Percentiles rank a stretch among this genome's conserved stretches.
These are phyloP conservation scores for Vanderwaltozyma verrucispora DNA, from an alignment of 805 yeast species.

Conservation along the genomic window DNA sequence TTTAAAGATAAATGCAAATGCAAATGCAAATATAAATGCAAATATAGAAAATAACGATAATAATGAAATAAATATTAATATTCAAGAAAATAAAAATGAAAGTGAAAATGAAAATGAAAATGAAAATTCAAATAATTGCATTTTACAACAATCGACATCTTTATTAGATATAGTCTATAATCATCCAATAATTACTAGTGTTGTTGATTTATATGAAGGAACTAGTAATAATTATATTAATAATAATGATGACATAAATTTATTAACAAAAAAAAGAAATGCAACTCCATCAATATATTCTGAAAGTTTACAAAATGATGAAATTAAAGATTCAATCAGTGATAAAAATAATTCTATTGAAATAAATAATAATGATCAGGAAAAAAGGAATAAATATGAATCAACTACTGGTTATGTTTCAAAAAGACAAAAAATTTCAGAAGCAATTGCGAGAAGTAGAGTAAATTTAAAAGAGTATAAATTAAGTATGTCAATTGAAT, in stretches of 20 bases:
- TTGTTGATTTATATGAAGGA: constrained; percentile 39
- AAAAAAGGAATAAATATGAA: constrained; percentile 3
- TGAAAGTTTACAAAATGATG: no score
- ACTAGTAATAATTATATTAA: no score
- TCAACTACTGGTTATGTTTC: constrained; percentile 17
- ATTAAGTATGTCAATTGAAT: constrained; percentile 48
- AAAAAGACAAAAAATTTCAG: constrained; percentile 29
- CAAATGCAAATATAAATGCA: no score
- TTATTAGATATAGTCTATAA: constrained; percentile 12
- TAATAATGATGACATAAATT: no score
- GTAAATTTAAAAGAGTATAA: constrained; percentile 29
- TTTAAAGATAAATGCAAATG: no score
- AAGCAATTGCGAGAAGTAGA: constrained; percentile 29
- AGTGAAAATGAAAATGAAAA: neutral
- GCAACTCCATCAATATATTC: constrained; percentile 13
- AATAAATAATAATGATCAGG: no score
- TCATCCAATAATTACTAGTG: constrained; percentile 32
- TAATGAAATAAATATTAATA: no score
- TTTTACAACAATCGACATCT: constrained; percentile 2
- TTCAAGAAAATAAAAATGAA: neutral
- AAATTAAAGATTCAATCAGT: no score
- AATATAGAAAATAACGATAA: no score
- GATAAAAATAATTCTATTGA: no score
- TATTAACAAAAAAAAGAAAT: constrained; percentile 29
- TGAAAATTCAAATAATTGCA: neutral